Conservation (phyloP, 225 moss, liverwort and hornwort genomes). For the Neckera pumila region DNA sequence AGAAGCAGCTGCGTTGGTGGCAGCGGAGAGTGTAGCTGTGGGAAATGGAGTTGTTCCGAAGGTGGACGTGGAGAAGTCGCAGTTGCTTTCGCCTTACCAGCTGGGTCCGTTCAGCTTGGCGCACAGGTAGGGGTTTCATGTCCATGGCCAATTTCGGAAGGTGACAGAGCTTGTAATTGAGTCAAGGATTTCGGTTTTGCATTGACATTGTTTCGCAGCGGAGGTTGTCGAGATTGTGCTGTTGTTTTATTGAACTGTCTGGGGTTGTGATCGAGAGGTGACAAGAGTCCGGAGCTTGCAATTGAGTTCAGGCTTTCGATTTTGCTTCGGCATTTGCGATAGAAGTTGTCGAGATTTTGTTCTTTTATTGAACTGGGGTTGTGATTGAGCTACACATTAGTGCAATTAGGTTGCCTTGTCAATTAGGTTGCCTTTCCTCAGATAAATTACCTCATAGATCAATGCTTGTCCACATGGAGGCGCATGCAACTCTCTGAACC, state of each 20-base stretch:
- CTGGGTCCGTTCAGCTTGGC: conserved; percentile 24
- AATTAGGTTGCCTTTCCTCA: too few relatives aligned
- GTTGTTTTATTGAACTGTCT: background rate
- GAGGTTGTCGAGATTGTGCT: background rate
- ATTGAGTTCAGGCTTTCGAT: background rate
- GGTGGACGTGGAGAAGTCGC: background rate
- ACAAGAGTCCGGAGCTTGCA: background rate
- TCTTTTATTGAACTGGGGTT: background rate
- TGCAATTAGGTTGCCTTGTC: too few relatives aligned
- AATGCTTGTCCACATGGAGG: too few relatives aligned
- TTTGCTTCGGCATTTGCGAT: background rate
- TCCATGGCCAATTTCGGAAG: background rate
- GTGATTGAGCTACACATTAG: too few relatives aligned
- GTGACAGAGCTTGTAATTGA: background rate
- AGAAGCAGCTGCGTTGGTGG: background rate
- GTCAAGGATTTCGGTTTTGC: background rate
- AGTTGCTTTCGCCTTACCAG: conserved; percentile 23
- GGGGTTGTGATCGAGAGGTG: background rate
- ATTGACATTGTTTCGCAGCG: too few relatives aligned
- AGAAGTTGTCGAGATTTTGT: background rate
- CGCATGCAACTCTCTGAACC: too few relatives aligned
- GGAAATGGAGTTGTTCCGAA: background rate
- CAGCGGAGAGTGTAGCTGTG: background rate
- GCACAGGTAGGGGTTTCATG: background rate
- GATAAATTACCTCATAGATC: too few relatives aligned